Percentiles rank a stretch among this genome's conserved stretches.
Evolutionary conservation across 768 basidiomycete species (phyloP).

Genomic region (Agaricus blazei): DNA sequence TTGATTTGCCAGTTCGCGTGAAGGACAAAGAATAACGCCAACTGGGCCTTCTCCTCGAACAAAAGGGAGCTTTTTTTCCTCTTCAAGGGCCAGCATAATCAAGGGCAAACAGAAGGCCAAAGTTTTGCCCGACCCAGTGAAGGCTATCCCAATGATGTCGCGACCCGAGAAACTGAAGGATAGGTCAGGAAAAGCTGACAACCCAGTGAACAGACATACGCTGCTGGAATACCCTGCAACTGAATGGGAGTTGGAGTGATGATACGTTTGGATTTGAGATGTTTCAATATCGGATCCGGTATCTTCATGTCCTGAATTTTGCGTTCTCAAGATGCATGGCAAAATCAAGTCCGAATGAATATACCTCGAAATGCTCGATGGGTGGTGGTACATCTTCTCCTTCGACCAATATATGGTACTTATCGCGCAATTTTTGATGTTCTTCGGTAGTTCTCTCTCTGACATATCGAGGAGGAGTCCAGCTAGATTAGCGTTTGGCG

Average conservation of each 20-base stretch:
- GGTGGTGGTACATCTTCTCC: slow-evolving; percentile 93
- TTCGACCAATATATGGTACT: slow-evolving; percentile 92
- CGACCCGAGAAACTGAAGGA: slow-evolving; percentile 79
- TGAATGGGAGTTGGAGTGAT: slow-evolving; percentile 91
- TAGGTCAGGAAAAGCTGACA: slow-evolving; percentile 15
- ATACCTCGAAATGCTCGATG: slow-evolving; percentile 80
- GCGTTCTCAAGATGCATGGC: slow-evolving; percentile 5
- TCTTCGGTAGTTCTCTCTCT: slow-evolving; percentile 65
- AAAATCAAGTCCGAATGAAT: slow-evolving; percentile 3
- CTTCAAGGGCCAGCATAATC: slow-evolving; percentile 94
- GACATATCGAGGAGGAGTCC: slow-evolving; percentile 84
- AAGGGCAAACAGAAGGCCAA: slow-evolving; percentile 97
- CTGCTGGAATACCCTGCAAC: slow-evolving; percentile 93
- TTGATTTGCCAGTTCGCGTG: slow-evolving; percentile 93
- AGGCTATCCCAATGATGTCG: slow-evolving; percentile 98
- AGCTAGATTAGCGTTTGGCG: slow-evolving; percentile 42
- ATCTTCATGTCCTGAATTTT: slow-evolving; percentile 90
- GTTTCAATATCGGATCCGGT: slow-evolving; percentile 78
- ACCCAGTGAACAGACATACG: slow-evolving; percentile 46
- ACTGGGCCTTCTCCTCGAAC: slow-evolving; percentile 93
- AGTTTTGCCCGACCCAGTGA: slow-evolving; percentile 98
- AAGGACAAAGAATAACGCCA: slow-evolving; percentile 95
- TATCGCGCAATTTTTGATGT: slow-evolving; percentile 73
- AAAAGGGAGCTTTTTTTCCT: slow-evolving; percentile 87
- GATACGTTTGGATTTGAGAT: slow-evolving; percentile 83